Evolutionary conservation across 192 early-diverging fungal genomes (phyloP).

Genomic region (Mortierella alpina): DNA sequence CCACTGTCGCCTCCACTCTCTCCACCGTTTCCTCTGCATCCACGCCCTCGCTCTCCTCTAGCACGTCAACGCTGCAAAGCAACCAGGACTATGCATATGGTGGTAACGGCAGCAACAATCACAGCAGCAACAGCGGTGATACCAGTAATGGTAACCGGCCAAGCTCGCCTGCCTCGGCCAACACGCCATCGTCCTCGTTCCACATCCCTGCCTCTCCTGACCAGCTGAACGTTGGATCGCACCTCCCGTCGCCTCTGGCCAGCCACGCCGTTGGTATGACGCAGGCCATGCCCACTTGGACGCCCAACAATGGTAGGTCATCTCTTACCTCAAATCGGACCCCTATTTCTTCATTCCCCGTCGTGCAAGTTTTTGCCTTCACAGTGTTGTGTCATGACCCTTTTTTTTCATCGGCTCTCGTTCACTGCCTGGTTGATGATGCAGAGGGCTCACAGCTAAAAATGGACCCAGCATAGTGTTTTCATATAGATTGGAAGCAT

Average conservation of each 20-base stretch:
- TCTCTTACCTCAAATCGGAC: neutral
- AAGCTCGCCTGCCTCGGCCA: slow-evolving; percentile 18
- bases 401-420: neutral
- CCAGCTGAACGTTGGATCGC: slow-evolving; percentile 15
- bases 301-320: slow-evolving; percentile 33
- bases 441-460: slow-evolving; percentile 20
- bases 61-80: slow-evolving; percentile 8
- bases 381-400: neutral
- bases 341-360: neutral
- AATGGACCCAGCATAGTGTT: slow-evolving; percentile 23
- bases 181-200: slow-evolving; percentile 20
- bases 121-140: neutral
- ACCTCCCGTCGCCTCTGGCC: slow-evolving; percentile 6
- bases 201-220: slow-evolving; percentile 48
- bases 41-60: slow-evolving; percentile 43
- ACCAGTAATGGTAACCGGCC: neutral
- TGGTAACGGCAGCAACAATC: neutral
- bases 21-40: slow-evolving; percentile 39
- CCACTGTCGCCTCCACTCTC: slow-evolving; percentile 31
- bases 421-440: neutral
- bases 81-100: slow-evolving; percentile 27
- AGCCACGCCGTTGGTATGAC: slow-evolving; percentile 9
- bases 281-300: slow-evolving; percentile 40
- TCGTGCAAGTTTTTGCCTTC: neutral
- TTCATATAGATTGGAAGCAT: neutral